A percentile compares a stretch with the other conserved stretches of the same genome.
Evolutionary conservation across 352 stramenopile species (phyloP).

Genomic region (Phytophthora macrochlamydospora): DNA sequence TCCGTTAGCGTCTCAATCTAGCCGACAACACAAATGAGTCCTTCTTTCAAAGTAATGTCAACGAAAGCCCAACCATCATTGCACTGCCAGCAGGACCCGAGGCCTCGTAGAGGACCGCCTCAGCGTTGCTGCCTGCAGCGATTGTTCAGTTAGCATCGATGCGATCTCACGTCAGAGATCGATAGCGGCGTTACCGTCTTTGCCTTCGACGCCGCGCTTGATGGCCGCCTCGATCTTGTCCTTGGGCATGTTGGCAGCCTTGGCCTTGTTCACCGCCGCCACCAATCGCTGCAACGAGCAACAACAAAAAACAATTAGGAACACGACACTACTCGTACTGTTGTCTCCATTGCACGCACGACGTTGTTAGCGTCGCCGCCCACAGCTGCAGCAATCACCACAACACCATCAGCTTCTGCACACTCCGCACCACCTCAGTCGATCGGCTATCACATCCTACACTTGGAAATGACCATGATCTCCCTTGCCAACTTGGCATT

Average conservation of each 20-base stretch:
- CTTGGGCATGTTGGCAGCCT: conserved; percentile 84
- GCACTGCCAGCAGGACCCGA: conserved; percentile 73
- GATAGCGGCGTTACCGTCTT: conserved; percentile 48
- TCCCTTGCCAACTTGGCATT: conserved; percentile 80
- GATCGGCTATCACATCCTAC: conserved; percentile 15
- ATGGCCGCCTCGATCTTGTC: conserved; percentile 85
- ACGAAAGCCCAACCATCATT: conserved; percentile 50
- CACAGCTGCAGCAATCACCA: conserved; percentile 36
- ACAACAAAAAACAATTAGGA: neutral
- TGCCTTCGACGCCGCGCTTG: conserved; percentile 82
- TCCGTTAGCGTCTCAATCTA: conserved; percentile 88
- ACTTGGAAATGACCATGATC: conserved; percentile 78
- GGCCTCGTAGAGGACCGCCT: conserved; percentile 82
- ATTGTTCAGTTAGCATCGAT: no score
- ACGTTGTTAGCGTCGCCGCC: conserved; percentile 72
- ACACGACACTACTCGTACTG: no score
- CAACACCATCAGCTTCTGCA: neutral
- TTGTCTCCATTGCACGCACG: conserved; percentile 34
- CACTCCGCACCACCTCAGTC: neutral
- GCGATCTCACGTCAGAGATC: neutral
- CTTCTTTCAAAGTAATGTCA: no score
- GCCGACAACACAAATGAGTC: neutral
- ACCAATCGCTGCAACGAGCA: conserved; percentile 39
- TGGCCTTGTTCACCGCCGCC: conserved; percentile 72
- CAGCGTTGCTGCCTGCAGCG: conserved; percentile 53